Base-by-base conservation (phyloP, 2,329 filamentous ascomycete species). In the Diaporthe amygdali region DNA sequence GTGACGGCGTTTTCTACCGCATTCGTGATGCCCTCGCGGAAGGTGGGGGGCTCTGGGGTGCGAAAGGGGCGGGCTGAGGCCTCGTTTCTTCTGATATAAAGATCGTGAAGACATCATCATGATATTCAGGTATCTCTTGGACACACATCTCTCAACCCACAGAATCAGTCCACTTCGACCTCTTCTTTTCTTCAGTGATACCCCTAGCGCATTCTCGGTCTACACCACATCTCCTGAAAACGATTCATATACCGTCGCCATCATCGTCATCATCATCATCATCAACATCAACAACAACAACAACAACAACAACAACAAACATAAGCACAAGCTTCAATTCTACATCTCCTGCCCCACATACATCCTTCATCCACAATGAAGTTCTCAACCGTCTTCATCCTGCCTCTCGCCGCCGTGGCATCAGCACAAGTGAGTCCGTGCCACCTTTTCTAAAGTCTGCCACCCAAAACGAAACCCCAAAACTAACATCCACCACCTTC, bases 361-460 rank as follows among this genome's bases (percentile, higher is more conserved):
- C 59, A 49, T 27, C 6, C 6, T 6, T 37, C 41, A 37, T n/a
- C 44, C 59, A 64, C 59, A 49, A 64, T 64, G 59, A 64, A 49
- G 59, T 49, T 64, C 44, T 64, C 59, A 34, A 49, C 59, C 2
- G 25, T 64, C 37, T 5, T 64, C 37, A 30, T 64, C 59, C 59
- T 64, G 14, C 59, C 59, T 10, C 59, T 64, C 44, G 30, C 44
- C 44, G n/a, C 59, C 32, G 30, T 22, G 22, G 59, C 44, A 15
- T 49, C 59, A 25, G 30, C 59, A 64, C 59, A 64, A 49, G 44
- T 64, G 44, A 64, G 59, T 64, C 7, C 30, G 59, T 64, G 20
- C 22, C 15, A 41, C 59, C 41, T 64, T 49, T 49, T n/a, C 15
- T 49, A 64, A 8, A 49, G 39, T 22, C 27, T 22, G 3, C 8